These are phyloP conservation scores for Ilyonectria mors-panacis DNA, from an alignment of 2,329 filamentous ascomycete species.

Conservation along the genomic window DNA sequence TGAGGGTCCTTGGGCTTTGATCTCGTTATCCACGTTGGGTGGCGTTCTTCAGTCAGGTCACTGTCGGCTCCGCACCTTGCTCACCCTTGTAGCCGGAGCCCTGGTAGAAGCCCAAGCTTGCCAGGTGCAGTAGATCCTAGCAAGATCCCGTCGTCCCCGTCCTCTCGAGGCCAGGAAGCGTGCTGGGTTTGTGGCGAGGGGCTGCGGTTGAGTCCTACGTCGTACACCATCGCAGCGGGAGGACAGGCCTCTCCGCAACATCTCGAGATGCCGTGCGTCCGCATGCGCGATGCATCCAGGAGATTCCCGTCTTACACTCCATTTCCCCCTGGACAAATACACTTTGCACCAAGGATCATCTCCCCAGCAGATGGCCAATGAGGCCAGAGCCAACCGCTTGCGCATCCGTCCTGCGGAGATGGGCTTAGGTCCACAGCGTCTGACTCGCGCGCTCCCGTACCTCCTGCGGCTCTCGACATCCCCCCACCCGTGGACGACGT, in stretches of 20 bases:
- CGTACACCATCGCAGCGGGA: background rate
- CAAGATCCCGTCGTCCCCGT: background rate
- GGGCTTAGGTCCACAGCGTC: constrained; percentile 14
- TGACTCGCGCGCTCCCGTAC: constrained; percentile 10
- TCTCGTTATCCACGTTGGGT: constrained; percentile 19
- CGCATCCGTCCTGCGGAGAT: constrained; percentile 11
- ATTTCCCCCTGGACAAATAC: background rate
- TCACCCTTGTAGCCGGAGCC: constrained; percentile 1
- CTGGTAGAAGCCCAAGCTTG: background rate
- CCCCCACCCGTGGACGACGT: constrained; percentile 1
- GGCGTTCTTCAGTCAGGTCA: constrained; percentile 13
- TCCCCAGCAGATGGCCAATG: background rate
- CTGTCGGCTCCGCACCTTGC: constrained; percentile 20
- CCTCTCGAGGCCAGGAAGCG: background rate
- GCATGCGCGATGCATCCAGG: background rate
- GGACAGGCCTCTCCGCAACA: constrained; percentile 9
- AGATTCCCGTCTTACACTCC: constrained; percentile 1
- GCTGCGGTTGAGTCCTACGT: background rate
- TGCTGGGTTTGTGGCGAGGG: background rate
- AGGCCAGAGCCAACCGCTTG: constrained; percentile 12
- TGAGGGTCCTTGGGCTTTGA: background rate
- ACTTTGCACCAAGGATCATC: background rate
- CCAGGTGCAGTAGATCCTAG: background rate
- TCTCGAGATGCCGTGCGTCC: background rate
- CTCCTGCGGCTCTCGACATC: constrained; percentile 19